Conservation (phyloP, 2,329 filamentous ascomycete species). For the Alternaria sp. region DNA sequence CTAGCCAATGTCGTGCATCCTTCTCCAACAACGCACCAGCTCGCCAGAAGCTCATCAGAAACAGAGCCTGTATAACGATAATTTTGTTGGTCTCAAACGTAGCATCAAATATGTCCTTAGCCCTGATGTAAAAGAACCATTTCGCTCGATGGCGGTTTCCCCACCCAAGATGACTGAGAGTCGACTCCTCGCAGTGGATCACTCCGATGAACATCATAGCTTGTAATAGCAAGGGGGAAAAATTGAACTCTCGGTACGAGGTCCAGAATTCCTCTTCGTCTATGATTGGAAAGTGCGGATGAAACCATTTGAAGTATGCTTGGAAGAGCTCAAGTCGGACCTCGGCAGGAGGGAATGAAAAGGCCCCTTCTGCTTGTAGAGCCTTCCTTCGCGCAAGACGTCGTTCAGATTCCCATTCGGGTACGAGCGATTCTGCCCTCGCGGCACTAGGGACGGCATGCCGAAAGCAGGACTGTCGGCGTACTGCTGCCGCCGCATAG, state of each 20-base stretch:
- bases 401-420: constrained; percentile 49
- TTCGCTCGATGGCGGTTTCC: constrained; percentile 61
- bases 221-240: constrained; percentile 62
- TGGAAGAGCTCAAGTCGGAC: constrained; percentile 57
- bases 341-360: constrained; percentile 57
- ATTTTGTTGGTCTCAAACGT: constrained; percentile 63
- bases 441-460: constrained; percentile 48
- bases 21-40: constrained; percentile 55
- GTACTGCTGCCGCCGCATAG: constrained; percentile 55
- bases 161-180: constrained; percentile 58
- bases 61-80: constrained; percentile 61
- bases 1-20: constrained; percentile 52
- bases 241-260: constrained; percentile 52
- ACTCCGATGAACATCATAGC: constrained; percentile 65
- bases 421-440: constrained; percentile 48
- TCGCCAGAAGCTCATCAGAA: constrained; percentile 66
- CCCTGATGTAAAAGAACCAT: constrained; percentile 60
- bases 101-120: constrained; percentile 62
- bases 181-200: constrained; percentile 61
- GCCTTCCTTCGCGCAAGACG: constrained; percentile 49
- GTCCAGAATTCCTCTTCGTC: constrained; percentile 58
- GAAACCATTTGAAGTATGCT: constrained; percentile 66
- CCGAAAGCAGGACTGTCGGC: constrained; percentile 29
- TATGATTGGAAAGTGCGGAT: constrained; percentile 65
- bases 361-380: constrained; percentile 53